Percentiles rank a stretch among this genome's conserved stretches.
These are phyloP conservation scores for Umbelopsis isabellina DNA, from an alignment of 192 early-diverging fungal genomes.

Conservation along the genomic window DNA sequence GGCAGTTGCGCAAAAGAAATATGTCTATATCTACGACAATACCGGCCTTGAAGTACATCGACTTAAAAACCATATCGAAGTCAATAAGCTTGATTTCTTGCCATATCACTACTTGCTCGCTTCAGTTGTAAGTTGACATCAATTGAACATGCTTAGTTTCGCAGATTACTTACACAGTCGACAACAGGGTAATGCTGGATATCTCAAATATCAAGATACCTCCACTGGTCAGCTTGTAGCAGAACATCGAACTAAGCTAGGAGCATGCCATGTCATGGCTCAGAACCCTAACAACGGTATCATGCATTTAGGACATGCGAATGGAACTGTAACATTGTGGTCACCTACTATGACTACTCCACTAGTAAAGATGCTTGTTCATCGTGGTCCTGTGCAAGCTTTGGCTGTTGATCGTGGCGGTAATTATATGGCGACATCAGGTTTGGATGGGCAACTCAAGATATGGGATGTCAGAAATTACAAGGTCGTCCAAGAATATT, in stretches of 20 bases:
- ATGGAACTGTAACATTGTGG: slow-evolving; percentile 92
- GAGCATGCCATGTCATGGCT: slow-evolving; percentile 79
- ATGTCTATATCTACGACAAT: slow-evolving; percentile 93
- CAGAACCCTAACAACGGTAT: slow-evolving; percentile 93
- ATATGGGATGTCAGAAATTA: slow-evolving; percentile 93
- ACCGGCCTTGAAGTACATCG: slow-evolving; percentile 90
- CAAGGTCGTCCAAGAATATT: slow-evolving; percentile 79
- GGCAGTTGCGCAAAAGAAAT: slow-evolving; percentile 95
- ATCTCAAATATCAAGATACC: slow-evolving; percentile 91
- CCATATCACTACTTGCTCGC: slow-evolving; percentile 92
- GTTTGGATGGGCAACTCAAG: slow-evolving; percentile 88
- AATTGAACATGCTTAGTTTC: background rate
- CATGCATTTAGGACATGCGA: slow-evolving; percentile 88
- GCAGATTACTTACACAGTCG: background rate
- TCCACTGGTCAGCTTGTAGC: slow-evolving; percentile 86
- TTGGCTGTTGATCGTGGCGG: slow-evolving; percentile 81
- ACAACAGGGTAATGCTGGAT: slow-evolving; percentile 73
- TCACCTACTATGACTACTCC: slow-evolving; percentile 81
- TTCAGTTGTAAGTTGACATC: slow-evolving; percentile 55
- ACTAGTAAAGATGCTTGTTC: slow-evolving; percentile 94
- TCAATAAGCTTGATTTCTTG: slow-evolving; percentile 85
- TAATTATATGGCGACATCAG: slow-evolving; percentile 90
- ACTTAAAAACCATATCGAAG: slow-evolving; percentile 79
- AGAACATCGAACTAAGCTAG: slow-evolving; percentile 77
- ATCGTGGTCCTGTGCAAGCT: slow-evolving; percentile 82